A percentile compares a stretch with the other conserved stretches of the same genome.
Evolutionary conservation across 2,329 filamentous ascomycete genomes (phyloP).

Genomic region (Fusarium hainanense): DNA sequence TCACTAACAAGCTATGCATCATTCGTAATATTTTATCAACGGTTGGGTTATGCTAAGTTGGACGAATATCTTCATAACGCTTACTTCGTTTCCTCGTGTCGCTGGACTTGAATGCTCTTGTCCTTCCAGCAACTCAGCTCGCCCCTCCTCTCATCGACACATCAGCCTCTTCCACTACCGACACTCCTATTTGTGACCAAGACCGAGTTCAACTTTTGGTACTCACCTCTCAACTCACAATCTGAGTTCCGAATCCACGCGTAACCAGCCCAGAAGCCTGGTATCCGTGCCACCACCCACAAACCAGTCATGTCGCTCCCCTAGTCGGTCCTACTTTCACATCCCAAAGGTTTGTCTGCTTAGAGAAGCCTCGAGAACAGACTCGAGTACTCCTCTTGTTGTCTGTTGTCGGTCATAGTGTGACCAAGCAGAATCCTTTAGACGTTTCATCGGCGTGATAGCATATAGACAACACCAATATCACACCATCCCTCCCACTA

Average conservation of each 20-base stretch:
- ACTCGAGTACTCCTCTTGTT: background rate
- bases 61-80: slow-evolving; percentile 25
- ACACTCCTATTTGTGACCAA: slow-evolving; percentile 2
- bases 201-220: background rate
- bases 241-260: background rate
- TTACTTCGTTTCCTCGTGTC: slow-evolving; percentile 1
- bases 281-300: slow-evolving; percentile 3
- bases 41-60: slow-evolving; percentile 13
- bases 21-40: slow-evolving; percentile 1
- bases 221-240: background rate
- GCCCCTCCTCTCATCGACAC: background rate
- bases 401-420: slow-evolving; percentile 5
- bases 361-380: slow-evolving; percentile 4
- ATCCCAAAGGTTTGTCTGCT: slow-evolving; percentile 5
- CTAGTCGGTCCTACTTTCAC: slow-evolving; percentile 18
- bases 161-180: slow-evolving; percentile 1
- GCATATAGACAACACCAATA: slow-evolving; percentile 19
- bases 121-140: slow-evolving; percentile 2
- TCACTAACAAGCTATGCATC: slow-evolving; percentile 16
- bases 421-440: slow-evolving; percentile 9
- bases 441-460: slow-evolving; percentile 19
- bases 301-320: background rate
- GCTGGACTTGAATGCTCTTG: slow-evolving; percentile 11
- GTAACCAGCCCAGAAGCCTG: slow-evolving; percentile 8
- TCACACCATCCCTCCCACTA: slow-evolving; percentile 11